Percentiles rank a stretch among this genome's conserved stretches.
phyloP scores from a whole-genome alignment of 1,139 yeast species.

The Blastobotrys raffinosifermentans region DNA sequence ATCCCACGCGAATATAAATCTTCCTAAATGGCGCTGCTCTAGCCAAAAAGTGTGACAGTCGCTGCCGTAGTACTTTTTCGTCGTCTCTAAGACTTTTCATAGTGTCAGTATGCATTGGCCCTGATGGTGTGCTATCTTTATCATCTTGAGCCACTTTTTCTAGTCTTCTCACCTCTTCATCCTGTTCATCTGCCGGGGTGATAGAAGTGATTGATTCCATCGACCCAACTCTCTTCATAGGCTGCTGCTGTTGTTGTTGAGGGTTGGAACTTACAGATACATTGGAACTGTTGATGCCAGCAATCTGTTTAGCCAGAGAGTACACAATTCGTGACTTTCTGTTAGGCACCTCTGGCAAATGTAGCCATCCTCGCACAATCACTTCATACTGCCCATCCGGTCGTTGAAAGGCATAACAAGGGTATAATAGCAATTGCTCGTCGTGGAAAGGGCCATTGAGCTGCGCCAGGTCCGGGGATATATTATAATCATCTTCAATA shows the following conservation, averaged over 20 bases:
- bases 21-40: constrained; percentile 24
- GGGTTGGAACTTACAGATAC: not conserved
- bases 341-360: constrained; percentile 62
- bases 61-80: constrained; percentile 19
- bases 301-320: constrained; percentile 64
- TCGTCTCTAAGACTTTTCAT: constrained; percentile 13
- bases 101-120: not conserved
- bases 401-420: constrained; percentile 52
- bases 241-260: too few relatives aligned
- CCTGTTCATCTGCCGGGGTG: not conserved
- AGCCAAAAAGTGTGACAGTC: constrained; percentile 25
- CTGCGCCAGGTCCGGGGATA: constrained; percentile 1
- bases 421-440: constrained; percentile 44
- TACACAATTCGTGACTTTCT: constrained; percentile 65
- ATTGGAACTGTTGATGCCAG: constrained; percentile 34
- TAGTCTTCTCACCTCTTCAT: not conserved
- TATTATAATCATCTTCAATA: constrained; percentile 16
- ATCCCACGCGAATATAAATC: constrained; percentile 15
- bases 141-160: not conserved
- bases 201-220: not conserved
- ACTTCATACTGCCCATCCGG: constrained; percentile 39
- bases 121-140: too few relatives aligned
- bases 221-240: too few relatives aligned
- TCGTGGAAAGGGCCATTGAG: constrained; percentile 22
- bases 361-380: constrained; percentile 68